phyloP scores from a whole-genome alignment of 1,284 basidiomycete species.

The Trametes hirsuta region DNA sequence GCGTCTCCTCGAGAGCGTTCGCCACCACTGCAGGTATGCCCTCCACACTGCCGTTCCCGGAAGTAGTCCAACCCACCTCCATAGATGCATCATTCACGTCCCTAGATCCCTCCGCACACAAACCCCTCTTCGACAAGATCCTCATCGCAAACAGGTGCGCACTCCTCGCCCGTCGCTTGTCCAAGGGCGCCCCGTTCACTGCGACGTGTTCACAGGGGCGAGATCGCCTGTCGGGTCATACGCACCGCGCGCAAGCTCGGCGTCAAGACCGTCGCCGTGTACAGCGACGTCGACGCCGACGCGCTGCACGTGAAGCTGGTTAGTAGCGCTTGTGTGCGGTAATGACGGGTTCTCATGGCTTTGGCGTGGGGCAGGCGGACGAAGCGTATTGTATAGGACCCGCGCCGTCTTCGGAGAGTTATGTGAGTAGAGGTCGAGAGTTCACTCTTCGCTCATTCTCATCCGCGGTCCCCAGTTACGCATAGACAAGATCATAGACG shows the following conservation, averaged over 20 bases:
- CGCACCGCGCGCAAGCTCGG: constrained; percentile 88
- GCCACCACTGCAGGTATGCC: constrained; percentile 23
- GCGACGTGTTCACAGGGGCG: constrained; percentile 61
- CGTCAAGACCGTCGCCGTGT: constrained; percentile 89
- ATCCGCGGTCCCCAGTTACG: constrained; percentile 56
- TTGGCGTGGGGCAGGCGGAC: constrained; percentile 66
- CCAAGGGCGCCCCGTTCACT: not conserved
- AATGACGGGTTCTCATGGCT: too few relatives aligned
- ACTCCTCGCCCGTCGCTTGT: not conserved
- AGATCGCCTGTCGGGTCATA: constrained; percentile 94
- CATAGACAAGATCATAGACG: constrained; percentile 87
- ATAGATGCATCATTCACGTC: constrained; percentile 12
- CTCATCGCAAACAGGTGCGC: constrained; percentile 80
- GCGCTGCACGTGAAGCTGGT: constrained; percentile 81
- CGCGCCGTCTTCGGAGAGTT: constrained; percentile 86
- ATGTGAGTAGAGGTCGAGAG: constrained; percentile 52
- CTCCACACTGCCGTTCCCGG: not conserved
- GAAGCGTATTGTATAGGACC: constrained; percentile 95
- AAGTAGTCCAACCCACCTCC: not conserved
- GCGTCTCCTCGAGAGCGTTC: constrained; percentile 9
- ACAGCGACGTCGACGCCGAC: constrained; percentile 81
- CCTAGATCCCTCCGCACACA: constrained; percentile 22
- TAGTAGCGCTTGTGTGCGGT: constrained; percentile 19
- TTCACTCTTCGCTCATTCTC: not conserved
- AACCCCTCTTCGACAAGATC: constrained; percentile 80